Conservation (phyloP, 2,329 filamentous ascomycete species). For the Venturia pyrina region DNA sequence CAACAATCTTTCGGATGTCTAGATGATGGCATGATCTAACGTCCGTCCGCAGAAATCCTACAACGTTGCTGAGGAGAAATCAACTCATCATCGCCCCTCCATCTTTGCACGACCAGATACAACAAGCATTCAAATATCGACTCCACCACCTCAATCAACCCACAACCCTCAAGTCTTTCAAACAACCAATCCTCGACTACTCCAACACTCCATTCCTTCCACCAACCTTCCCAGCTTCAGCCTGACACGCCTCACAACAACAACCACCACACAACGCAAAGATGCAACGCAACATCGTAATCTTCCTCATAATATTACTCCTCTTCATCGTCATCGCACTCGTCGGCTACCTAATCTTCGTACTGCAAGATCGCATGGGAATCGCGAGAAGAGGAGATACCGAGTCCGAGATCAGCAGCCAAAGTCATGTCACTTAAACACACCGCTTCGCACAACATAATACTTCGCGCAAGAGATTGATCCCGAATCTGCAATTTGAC, state of each 20-base stretch:
- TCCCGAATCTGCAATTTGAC: no score
- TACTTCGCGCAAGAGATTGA: no score
- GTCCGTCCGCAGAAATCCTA: background rate
- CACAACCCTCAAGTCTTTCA: background rate
- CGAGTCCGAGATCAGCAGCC: conserved; percentile 10
- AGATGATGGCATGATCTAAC: background rate
- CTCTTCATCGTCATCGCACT: conserved; percentile 41
- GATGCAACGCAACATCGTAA: conserved; percentile 43
- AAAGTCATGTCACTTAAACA: no score
- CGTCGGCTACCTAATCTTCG: conserved; percentile 41
- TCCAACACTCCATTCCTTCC: background rate
- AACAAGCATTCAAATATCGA: background rate
- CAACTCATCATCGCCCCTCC: background rate
- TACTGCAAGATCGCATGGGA: conserved; percentile 34
- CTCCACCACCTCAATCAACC: background rate
- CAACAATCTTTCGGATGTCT: background rate
- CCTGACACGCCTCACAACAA: background rate
- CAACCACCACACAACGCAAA: conserved; percentile 16
- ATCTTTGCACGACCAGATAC: background rate
- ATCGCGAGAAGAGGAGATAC: conserved; percentile 18
- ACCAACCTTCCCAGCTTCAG: background rate
- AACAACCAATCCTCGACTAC: background rate
- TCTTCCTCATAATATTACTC: conserved; percentile 43
- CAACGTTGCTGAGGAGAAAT: background rate
- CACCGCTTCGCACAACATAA: no score